Evolutionary conservation across 192 early-diverging fungal species (phyloP).

Genomic region (Umbelopsis ramanniana): DNA sequence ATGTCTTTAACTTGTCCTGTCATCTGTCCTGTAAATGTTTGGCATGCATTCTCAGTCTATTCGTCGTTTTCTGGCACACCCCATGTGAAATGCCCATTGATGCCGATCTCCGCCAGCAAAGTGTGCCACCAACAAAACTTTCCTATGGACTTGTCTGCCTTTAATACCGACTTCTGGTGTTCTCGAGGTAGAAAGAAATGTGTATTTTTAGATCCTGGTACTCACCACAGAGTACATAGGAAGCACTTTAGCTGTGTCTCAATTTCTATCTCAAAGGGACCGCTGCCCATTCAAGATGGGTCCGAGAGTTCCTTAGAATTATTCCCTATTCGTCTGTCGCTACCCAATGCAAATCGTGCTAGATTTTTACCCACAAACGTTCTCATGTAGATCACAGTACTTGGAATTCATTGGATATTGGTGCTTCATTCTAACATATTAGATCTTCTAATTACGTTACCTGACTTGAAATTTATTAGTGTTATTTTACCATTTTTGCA

Average conservation of each 20-base stretch:
- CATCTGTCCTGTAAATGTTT: constrained; percentile 5
- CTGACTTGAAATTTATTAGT: neutral
- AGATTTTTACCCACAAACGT: too few species aligned
- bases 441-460: too few species aligned
- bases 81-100: constrained; percentile 24
- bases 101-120: neutral
- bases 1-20: constrained; percentile 22
- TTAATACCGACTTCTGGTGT: neutral
- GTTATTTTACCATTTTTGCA: neutral
- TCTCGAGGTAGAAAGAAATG: too few species aligned
- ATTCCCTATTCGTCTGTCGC: too few species aligned
- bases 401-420: too few species aligned
- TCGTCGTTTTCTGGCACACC: neutral
- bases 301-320: neutral
- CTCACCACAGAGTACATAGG: too few species aligned
- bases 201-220: too few species aligned
- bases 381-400: too few species aligned
- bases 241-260: neutral
- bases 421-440: too few species aligned
- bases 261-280: neutral
- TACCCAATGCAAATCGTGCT: too few species aligned
- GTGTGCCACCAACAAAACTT: constrained; percentile 7
- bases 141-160: constrained; percentile 1
- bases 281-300: neutral
- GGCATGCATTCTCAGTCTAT: constrained; percentile 10